These are phyloP conservation scores for Halophytophthora batemanensis DNA, from an alignment of 352 stramenopile species.

Conservation along the genomic window DNA sequence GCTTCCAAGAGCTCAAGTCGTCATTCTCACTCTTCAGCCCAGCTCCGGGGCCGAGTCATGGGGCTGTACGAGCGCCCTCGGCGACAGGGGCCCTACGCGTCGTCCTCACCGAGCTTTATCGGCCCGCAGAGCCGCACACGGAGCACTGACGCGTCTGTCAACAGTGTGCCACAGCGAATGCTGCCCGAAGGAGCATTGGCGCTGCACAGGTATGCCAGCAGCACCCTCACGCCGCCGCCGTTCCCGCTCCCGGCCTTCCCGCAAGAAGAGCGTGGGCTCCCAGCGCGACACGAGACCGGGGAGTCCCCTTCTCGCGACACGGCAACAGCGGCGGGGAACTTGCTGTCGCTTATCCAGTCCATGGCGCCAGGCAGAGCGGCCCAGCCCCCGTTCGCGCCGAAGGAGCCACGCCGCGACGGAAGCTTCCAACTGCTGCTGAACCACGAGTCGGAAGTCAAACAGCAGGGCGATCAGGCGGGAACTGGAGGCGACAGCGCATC, in stretches of 20 bases:
- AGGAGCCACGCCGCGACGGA: background rate
- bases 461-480: background rate
- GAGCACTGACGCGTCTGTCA: background rate
- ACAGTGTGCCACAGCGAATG: background rate
- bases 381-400: background rate
- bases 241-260: conserved; percentile 25
- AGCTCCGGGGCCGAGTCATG: too few relatives aligned
- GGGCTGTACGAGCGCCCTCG: too few relatives aligned
- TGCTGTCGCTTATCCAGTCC: conserved; percentile 32
- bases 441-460: background rate
- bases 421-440: background rate
- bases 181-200: background rate
- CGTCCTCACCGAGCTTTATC: background rate
- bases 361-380: background rate
- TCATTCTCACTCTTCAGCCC: too few relatives aligned
- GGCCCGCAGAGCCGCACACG: background rate
- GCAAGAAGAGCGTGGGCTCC: conserved; percentile 9
- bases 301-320: conserved; percentile 9
- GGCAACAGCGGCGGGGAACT: conserved; percentile 18
- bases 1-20: too few relatives aligned
- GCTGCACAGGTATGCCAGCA: background rate
- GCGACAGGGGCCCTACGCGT: too few relatives aligned
- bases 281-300: background rate
- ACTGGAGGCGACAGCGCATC: conserved; percentile 13
- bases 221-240: conserved; percentile 1